Evolutionary conservation across 441 rosid genomes (phyloP), one percentile per base, ranked within the genome.

Genomic region (Gossypium aridum): DNA sequence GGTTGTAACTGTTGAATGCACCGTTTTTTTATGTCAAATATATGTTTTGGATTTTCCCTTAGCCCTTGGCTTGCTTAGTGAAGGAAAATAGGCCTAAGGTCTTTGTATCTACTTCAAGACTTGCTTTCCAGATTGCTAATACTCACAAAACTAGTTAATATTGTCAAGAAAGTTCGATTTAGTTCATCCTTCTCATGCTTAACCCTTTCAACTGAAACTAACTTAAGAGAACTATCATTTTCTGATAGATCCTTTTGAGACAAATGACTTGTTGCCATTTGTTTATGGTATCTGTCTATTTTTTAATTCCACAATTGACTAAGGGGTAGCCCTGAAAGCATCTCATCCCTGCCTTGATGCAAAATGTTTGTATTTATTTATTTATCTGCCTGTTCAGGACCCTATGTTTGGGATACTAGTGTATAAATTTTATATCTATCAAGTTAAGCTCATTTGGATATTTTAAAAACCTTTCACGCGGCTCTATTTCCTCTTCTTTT

Each of bases 81-180:
- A 53, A 54, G 28, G 16, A 70, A 9, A 14, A 28, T 55, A 2
- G 26, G n/a, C 49, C 54, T 55, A 53, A 70, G 43, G 23, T 56
- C 60, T 55, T 16, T 55, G 60, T 68, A n/a, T 69, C 45, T 69
- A 25, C 57, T 53, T 53, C 49, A 28, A 31, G 61, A 70, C 62
- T 53, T 54, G 8, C 22, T 17, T 53, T 28, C 62, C 17, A 54
- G 28, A 54, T 54, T 53, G 62, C 49, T 28, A 28, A 54, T 17
- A 28, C 73, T 69, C 60, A 26, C 39, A 54, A 5, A 10, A 54
- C n/a, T 28, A 9, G 73, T 28, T 70, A 17, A 54, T 31, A 28
- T 54, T 70, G 62, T 70, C 49, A 5, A 54, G 28, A 17, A 54
- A 31, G 49, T 17, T 54, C 6, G 26, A 28, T 54, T 70, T 4